A percentile compares a stretch with the other conserved stretches of the same genome.
Conservation (phyloP, 2,329 filamentous ascomycete species). For the Penicillium sp. region DNA sequence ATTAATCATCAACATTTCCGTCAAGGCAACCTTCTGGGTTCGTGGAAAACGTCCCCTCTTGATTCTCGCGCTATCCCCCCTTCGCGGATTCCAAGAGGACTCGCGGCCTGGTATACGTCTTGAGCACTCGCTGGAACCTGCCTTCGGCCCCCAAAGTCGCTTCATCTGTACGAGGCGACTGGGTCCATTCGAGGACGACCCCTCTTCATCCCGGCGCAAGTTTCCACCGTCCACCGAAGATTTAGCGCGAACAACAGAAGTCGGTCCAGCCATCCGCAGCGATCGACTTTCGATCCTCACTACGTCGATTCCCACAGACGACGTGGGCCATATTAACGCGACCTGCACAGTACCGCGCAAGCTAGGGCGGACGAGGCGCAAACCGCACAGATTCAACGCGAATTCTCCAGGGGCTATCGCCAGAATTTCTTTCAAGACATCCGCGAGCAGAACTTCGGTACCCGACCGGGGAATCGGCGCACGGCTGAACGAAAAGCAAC, state of each 20-base stretch:
- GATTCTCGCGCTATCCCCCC: not conserved
- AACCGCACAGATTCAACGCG: not conserved
- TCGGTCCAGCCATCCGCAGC: not conserved
- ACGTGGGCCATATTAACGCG: not conserved
- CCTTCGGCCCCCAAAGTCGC: not conserved
- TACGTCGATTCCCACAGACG: not conserved
- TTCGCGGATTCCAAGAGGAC: not conserved
- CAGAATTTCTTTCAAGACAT: not conserved
- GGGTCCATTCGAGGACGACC: not conserved
- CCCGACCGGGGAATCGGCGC: not conserved
- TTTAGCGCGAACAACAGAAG: not conserved
- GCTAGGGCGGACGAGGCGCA: not conserved
- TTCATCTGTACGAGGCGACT: not conserved
- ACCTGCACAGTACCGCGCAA: not conserved
- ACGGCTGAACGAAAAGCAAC: not conserved
- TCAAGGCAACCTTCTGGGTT: not conserved
- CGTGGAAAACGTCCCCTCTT: not conserved
- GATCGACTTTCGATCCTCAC: not conserved
- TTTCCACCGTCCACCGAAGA: not conserved
- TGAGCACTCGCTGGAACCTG: not conserved
- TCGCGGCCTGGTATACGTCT: not conserved
- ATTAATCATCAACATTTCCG: slow-evolving; percentile 7
- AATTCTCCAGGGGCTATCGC: not conserved
- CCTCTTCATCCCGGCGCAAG: slow-evolving; percentile 2
- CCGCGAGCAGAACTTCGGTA: not conserved